Conservation (phyloP, 768 basidiomycete genomes). For the Mrakia frigida region DNA sequence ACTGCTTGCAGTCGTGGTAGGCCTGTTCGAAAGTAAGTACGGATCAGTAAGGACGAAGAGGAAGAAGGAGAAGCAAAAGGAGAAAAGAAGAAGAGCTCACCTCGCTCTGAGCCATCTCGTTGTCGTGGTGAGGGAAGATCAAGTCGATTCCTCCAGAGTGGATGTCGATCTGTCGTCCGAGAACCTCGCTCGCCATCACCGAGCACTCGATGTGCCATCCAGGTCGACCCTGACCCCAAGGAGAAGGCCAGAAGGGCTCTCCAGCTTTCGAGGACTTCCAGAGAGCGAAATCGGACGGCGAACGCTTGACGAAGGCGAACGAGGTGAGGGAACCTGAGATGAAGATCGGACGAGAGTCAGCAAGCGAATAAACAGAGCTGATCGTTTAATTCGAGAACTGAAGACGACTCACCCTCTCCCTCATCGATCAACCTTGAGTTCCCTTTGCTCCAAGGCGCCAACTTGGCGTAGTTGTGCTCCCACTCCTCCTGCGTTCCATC, state of each 20-base stretch:
- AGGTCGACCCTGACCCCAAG: constrained; percentile 92
- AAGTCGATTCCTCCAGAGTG: constrained; percentile 96
- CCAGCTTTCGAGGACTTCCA: constrained; percentile 98
- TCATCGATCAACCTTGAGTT: constrained; percentile 84
- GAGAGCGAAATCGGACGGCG: constrained; percentile 88
- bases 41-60: background rate
- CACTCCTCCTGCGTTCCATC: constrained; percentile 37
- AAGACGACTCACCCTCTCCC: constrained; percentile 65
- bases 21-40: constrained; percentile 53
- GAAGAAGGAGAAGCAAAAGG: background rate
- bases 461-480: constrained; percentile 79
- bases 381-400: too few species aligned
- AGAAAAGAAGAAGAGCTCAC: constrained; percentile 42
- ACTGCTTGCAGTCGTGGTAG: constrained; percentile 80
- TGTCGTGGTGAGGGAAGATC: constrained; percentile 99
- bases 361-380: too few species aligned
- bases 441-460: constrained; percentile 93
- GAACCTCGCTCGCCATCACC: constrained; percentile 88
- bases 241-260: constrained; percentile 92
- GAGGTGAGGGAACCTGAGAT: constrained; percentile 56
- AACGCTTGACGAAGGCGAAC: constrained; percentile 58
- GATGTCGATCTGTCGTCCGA: constrained; percentile 90
- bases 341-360: background rate
- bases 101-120: constrained; percentile 96
- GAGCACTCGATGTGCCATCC: constrained; percentile 99